Percentiles rank a stretch among this genome's conserved stretches.
phyloP scores from a whole-genome alignment of 2,329 filamentous ascomycete species.

The Monosporascus sp. region DNA sequence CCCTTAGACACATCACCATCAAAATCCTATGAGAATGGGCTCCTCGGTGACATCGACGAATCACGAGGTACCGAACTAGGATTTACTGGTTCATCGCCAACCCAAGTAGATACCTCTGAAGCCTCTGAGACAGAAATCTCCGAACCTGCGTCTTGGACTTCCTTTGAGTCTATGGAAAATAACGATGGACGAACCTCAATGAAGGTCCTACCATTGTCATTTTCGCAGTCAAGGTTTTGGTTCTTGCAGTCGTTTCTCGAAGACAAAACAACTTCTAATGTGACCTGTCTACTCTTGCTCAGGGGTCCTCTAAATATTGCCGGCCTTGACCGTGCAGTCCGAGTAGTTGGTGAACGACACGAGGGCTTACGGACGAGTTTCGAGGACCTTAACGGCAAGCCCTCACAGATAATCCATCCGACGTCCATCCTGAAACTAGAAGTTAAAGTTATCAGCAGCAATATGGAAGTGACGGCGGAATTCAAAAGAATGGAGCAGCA shows the following conservation, averaged over 20 bases:
- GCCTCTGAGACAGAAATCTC: too few species aligned
- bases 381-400: neutral
- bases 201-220: too few species aligned
- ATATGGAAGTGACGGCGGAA: neutral
- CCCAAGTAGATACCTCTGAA: too few species aligned
- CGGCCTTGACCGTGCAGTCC: neutral
- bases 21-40: too few species aligned
- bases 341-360: slow-evolving; percentile 1
- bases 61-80: too few species aligned
- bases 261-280: slow-evolving; percentile 4
- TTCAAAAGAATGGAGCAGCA: slow-evolving; percentile 1
- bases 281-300: neutral
- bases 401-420: neutral
- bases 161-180: too few species aligned
- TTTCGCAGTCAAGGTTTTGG: too few species aligned
- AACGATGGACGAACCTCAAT: too few species aligned
- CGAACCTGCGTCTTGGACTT: too few species aligned
- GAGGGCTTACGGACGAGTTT: slow-evolving; percentile 5
- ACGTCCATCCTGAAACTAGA: neutral
- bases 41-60: too few species aligned
- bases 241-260: neutral
- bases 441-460: neutral
- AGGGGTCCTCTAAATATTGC: neutral
- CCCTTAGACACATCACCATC: too few species aligned
- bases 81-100: too few species aligned